phyloP scores from a whole-genome alignment of 176 grass and related monocot genomes.

The Phyllostachys edulis region DNA sequence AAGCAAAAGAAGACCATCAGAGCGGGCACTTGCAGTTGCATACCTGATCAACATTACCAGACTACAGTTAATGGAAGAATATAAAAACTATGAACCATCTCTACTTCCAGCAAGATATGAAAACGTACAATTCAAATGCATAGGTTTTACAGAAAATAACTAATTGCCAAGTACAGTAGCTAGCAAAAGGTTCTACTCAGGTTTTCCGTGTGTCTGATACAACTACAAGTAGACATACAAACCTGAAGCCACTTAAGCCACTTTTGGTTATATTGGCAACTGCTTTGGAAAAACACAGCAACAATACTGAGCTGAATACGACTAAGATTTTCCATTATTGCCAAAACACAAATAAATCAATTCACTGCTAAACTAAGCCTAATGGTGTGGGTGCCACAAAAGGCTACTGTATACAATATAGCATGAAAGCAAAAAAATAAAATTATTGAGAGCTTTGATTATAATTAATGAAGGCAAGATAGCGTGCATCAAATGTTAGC shows the following conservation, averaged over 20 bases:
- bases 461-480: conserved; percentile 11
- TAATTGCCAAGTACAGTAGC: too few species aligned
- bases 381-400: not conserved
- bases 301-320: not conserved
- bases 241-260: not conserved
- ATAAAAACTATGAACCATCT: not conserved
- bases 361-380: not conserved
- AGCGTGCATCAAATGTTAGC: conserved; percentile 8
- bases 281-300: not conserved
- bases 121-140: too few species aligned
- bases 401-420: not conserved
- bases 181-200: too few species aligned
- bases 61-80: conserved; percentile 21
- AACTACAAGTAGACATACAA: conserved; percentile 11
- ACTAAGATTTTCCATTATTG: conserved; percentile 10
- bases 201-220: too few species aligned
- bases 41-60: conserved; percentile 60
- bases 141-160: too few species aligned
- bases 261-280: not conserved
- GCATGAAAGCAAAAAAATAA: not conserved
- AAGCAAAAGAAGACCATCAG: conserved; percentile 94
- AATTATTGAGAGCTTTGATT: not conserved
- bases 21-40: conserved; percentile 94
- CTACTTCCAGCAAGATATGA: not conserved
- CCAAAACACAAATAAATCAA: not conserved